These are phyloP conservation scores for Colletotrichum agaves DNA, from an alignment of 2,329 filamentous ascomycete genomes.

Conservation along the genomic window DNA sequence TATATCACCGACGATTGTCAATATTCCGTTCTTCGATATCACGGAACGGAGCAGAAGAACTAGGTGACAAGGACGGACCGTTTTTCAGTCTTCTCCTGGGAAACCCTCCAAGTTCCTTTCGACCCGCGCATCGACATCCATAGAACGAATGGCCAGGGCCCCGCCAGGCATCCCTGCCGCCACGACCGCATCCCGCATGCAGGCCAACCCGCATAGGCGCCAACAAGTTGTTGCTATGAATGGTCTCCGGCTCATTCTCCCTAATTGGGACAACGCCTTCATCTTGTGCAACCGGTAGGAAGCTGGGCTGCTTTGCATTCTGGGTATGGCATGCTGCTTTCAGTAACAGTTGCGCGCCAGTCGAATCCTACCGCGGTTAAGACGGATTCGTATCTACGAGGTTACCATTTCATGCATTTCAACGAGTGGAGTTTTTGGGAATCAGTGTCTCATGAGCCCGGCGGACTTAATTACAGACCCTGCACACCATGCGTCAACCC, in stretches of 20 bases:
- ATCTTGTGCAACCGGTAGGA: constrained; percentile 8
- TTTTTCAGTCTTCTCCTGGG: background rate
- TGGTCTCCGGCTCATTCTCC: constrained; percentile 1
- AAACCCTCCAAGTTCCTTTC: background rate
- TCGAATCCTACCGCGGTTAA: constrained; percentile 15
- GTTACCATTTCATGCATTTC: background rate
- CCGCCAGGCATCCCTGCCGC: constrained; percentile 32
- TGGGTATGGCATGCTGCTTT: background rate
- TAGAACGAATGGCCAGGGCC: background rate
- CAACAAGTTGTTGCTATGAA: constrained; percentile 15
- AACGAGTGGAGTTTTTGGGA: background rate
- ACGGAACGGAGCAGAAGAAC: background rate
- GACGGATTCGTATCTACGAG: background rate
- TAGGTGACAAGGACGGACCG: background rate
- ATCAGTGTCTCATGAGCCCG: background rate
- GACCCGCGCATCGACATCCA: background rate
- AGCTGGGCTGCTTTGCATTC: background rate
- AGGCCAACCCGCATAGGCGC: constrained; percentile 37
- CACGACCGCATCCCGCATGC: constrained; percentile 35
- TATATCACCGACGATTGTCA: constrained; percentile 1
- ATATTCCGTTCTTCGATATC: background rate
- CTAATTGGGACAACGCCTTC: background rate
- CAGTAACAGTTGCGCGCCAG: constrained; percentile 20
- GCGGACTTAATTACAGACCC: constrained; percentile 15
- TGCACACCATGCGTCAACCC: constrained; percentile 25